Conservation (phyloP, 768 basidiomycete species). For the Chalciporus piperatus region DNA sequence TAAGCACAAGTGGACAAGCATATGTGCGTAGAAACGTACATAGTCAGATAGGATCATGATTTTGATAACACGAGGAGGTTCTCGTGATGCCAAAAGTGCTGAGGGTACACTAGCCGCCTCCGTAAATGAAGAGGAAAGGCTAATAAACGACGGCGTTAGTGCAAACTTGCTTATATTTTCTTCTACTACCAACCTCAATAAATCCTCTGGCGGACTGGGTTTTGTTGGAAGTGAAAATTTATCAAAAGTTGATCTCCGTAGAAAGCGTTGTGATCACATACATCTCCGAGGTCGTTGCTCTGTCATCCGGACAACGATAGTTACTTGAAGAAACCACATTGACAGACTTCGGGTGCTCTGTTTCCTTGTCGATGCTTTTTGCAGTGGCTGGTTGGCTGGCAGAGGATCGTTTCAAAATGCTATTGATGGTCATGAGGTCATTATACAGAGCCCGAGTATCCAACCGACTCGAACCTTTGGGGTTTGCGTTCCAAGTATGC, state of each 20-base stretch:
- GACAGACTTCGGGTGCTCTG: conserved; percentile 8
- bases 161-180: not conserved
- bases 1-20: too few relatives aligned
- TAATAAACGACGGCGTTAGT: conserved; percentile 1
- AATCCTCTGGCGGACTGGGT: conserved; percentile 6
- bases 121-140: conserved; percentile 20
- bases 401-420: not conserved
- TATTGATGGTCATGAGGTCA: not conserved
- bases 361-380: not conserved
- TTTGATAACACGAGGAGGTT: conserved; percentile 28
- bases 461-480: conserved; percentile 7
- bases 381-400: not conserved
- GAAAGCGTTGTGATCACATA: conserved; percentile 1
- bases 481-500: conserved; percentile 13
- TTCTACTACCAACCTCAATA: conserved; percentile 16
- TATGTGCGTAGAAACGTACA: conserved; percentile 12
- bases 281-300: conserved; percentile 1
- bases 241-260: not conserved
- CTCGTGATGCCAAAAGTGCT: not conserved
- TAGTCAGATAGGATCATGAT: conserved; percentile 34
- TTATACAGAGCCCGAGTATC: not conserved
- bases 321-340: conserved; percentile 24
- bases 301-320: conserved; percentile 18
- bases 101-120: not conserved
- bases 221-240: not conserved